Base-by-base conservation (phyloP, 1,284 basidiomycete species). In the Moesziomyces sp. region DNA sequence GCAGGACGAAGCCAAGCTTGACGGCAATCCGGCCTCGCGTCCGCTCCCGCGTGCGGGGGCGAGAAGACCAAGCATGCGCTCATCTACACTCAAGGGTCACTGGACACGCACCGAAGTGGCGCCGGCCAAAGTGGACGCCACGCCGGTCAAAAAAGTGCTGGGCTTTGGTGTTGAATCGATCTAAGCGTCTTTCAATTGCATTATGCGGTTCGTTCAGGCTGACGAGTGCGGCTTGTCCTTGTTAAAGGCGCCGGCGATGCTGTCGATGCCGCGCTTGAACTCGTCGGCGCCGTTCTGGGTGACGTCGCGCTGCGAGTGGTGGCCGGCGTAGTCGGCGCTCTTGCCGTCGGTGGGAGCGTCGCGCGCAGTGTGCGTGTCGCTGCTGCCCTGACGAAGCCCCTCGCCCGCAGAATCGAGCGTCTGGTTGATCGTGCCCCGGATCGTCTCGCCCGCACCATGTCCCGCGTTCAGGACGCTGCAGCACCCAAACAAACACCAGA, bases 361-460 rank as follows among this genome's bases (percentile, higher is more conserved):
- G 30, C 30, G 30, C 42, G 6, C 43, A 42, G 14, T 54, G 13
- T 42, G 51, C 43, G 2, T 16, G 33, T 43, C 14, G n/a, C 46
- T 28, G 46, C 42, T 48, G 21, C 50, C 49, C 3, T 56, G 35
- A 9, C 55, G 24, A 21, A 76, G 57, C 10, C 75, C 77, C 42
- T 79, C 77, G 40, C 77, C 77, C 1, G 71, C 65, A 2, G 54
- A 52, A 35, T 80, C 78, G 30, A 75, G 46, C 30, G 47, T 47
- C 35, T 68, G 47, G 56, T 80, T 80, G 62, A 79, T 59, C 56
- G 65, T 76, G 18, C 78, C 78, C 1, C 78, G 69, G 46, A 80
- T 73, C 30, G 67, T 23, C 52, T 80, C 77, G 57, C 75, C 75
- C 28, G 63, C 72, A 13, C 78, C 78, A 57, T 76, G 71, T 26